A percentile compares a stretch with the other conserved stretches of the same genome.
These are phyloP conservation scores for Chaetothyriales sp. DNA, from an alignment of 2,329 filamentous ascomycete genomes.

Conservation along the genomic window DNA sequence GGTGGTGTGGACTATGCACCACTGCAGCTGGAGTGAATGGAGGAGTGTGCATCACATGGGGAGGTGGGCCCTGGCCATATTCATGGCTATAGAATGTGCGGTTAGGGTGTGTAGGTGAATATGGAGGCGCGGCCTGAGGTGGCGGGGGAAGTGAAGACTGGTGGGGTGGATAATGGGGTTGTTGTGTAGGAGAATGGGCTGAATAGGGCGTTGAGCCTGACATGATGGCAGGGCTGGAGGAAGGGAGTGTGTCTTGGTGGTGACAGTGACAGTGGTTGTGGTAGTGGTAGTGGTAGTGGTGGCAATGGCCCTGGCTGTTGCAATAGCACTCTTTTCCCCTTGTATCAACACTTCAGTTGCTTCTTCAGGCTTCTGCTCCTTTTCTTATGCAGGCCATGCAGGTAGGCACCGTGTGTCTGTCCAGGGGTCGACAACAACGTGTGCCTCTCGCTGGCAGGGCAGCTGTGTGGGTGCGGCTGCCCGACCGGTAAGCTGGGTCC, in stretches of 20 bases:
- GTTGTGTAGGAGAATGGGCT: conserved; percentile 31
- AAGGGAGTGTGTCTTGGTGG: too few relatives aligned
- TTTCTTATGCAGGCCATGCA: not conserved
- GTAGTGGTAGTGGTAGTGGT: too few relatives aligned
- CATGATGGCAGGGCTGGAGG: conserved; percentile 5
- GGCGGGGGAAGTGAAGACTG: not conserved
- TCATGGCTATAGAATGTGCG: conserved; percentile 31
- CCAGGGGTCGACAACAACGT: not conserved
- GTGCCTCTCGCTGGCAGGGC: too few relatives aligned
- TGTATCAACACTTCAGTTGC: not conserved
- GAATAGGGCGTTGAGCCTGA: conserved; percentile 25
- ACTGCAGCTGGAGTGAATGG: conserved; percentile 24
- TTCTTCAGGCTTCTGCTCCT: not conserved
- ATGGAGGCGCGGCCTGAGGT: conserved; percentile 27
- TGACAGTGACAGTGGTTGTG: too few relatives aligned
- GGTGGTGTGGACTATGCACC: conserved; percentile 27
- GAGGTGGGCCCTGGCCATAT: conserved; percentile 19
- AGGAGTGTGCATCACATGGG: conserved; percentile 27
- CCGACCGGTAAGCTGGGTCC: too few relatives aligned
- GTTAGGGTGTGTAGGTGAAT: conserved; percentile 28
- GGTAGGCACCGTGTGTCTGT: not conserved
- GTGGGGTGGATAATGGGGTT: not conserved
- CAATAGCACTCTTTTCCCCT: too few relatives aligned
- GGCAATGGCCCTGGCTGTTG: too few relatives aligned
- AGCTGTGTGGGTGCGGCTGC: not conserved